Conservation (phyloP, 768 basidiomycete species). For the Psilocybe sp. region DNA sequence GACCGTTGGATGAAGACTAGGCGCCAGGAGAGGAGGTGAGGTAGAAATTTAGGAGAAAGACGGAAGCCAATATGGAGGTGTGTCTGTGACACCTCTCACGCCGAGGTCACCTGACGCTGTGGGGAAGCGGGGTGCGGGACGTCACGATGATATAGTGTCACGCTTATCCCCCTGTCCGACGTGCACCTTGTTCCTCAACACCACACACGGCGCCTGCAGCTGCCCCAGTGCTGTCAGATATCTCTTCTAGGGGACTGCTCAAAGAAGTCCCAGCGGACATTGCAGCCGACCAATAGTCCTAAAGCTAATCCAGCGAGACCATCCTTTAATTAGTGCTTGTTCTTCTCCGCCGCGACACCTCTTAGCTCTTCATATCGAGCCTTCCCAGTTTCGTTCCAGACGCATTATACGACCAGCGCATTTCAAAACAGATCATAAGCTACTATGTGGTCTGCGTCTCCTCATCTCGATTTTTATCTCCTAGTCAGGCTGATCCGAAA, state of each 20-base stretch:
- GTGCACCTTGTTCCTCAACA: slow-evolving; percentile 7
- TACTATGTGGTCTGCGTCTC: slow-evolving; percentile 23
- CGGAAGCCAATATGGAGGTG: not conserved
- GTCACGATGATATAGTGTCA: slow-evolving; percentile 24
- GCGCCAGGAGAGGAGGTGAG: no score
- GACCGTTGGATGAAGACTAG: no score
- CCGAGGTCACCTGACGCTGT: slow-evolving; percentile 20
- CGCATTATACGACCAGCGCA: slow-evolving; percentile 3
- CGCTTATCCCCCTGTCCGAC: slow-evolving; percentile 13
- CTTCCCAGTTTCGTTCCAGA: not conserved
- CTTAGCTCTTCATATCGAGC: not conserved
- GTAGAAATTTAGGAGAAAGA: no score
- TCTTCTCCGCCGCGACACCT: slow-evolving; percentile 21
- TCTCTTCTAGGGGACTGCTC: no score
- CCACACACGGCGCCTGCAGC: slow-evolving; percentile 17
- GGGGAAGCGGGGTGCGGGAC: slow-evolving; percentile 8
- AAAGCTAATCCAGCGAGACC: slow-evolving; percentile 6
- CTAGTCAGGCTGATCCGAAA: slow-evolving; percentile 5
- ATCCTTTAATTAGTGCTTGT: slow-evolving; percentile 17
- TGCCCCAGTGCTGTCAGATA: not conserved
- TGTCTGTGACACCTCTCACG: slow-evolving; percentile 13
- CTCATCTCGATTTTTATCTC: slow-evolving; percentile 9
- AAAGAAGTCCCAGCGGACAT: slow-evolving; percentile 5
- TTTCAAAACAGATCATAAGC: slow-evolving; percentile 12
- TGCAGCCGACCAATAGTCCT: slow-evolving; percentile 10